Evolutionary conservation across 306 rosid species (phyloP).

Genomic region (Senna tora): DNA sequence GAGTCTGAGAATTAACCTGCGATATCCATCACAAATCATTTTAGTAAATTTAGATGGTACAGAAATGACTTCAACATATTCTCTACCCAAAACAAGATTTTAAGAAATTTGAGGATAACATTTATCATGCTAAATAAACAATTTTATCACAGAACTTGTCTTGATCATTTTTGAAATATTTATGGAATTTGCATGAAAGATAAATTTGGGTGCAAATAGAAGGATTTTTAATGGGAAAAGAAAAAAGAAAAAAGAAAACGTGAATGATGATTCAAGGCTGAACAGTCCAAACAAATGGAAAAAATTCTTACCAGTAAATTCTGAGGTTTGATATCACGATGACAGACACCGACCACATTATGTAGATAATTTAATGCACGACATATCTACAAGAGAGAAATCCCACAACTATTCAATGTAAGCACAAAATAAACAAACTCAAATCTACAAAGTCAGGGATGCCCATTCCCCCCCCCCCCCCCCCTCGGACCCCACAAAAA

Average conservation of each 20-base stretch:
- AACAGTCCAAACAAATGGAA: background rate
- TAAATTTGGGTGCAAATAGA: conserved; percentile 3
- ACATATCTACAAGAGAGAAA: conserved; percentile 67
- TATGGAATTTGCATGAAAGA: background rate
- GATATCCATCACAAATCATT: conserved; percentile 26
- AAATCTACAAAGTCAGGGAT: background rate
- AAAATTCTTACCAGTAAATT: conserved; percentile 76
- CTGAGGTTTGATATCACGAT: conserved; percentile 97
- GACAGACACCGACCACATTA: conserved; percentile 85
- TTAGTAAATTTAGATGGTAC: conserved; percentile 17
- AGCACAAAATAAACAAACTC: background rate
- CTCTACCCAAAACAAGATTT: background rate
- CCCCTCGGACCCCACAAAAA: background rate
- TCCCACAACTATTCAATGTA: conserved; percentile 20
- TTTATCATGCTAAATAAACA: background rate
- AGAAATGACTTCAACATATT: background rate
- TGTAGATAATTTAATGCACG: conserved; percentile 89
- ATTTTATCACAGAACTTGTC: background rate
- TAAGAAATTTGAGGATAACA: background rate
- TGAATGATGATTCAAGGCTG: background rate
- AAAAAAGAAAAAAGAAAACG: background rate
- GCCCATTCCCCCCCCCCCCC: background rate
- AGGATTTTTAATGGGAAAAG: background rate
- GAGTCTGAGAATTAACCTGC: conserved; percentile 83
- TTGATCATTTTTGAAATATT: conserved; percentile 12